Base-by-base conservation (phyloP, 768 basidiomycete species). In the Neoboletus brunneissimus region DNA sequence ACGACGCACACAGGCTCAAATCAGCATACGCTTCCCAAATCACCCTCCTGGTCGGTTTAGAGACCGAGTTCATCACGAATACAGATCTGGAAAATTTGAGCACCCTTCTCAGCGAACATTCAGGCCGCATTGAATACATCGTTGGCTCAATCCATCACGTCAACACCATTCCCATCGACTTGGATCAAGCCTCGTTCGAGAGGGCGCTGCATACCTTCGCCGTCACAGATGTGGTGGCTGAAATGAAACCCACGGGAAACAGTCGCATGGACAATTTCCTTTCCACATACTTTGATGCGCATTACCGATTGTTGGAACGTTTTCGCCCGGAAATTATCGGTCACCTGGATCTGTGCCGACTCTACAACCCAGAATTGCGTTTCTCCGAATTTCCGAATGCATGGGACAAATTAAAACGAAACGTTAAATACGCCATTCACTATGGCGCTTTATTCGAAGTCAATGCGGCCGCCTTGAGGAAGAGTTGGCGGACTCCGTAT, bases 61-160 rank as follows among this genome's bases (percentile, higher is more conserved):
- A 99, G 72, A 97, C 95, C 8, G 97, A 98, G 65, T 86, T 80
- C 70, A 94, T 98, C 71, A 86, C 90, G 11, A 44, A 71, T 4
- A 60, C 73, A 18, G 93, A 95, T 72, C 76, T 93, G 22, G 76
- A 80, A 56, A 69, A 74, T 22, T 78, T 95, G 35, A 72, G 79
- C 44, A 56, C 57, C 4, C 76, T 91, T 20, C 76, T 96, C 34
- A 56, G 72, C 35, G 63, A 68, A 25, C 72, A 85, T 55, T 71
- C 71, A 10, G 72, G 73, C 35, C 74, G 76, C 48, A 82, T 98
- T 57, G 87, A 98, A 65, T 98, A 93, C 72, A 67, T 98, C 66
- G 91, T 98, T 51, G 96, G 97, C 25, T 91, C 89, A 34, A 77
- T 99, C 8, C 97, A 99, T 69, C 96, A 98, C 64, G 93, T 94